Evolutionary conservation across 768 basidiomycete species (phyloP).

Genomic region (Lyophyllum semitale): DNA sequence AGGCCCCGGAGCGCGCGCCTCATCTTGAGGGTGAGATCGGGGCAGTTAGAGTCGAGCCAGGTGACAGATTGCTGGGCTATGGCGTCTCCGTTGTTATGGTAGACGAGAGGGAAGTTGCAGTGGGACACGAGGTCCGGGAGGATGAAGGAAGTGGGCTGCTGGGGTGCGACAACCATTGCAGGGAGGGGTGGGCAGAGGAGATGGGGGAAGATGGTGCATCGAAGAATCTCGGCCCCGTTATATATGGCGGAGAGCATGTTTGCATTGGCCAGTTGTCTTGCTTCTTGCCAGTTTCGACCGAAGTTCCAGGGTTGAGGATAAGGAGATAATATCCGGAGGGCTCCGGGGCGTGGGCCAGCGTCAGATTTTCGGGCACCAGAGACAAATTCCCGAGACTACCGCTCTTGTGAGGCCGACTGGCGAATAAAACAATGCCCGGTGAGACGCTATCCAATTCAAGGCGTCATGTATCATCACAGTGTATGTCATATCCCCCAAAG

Average conservation of each 20-base stretch:
- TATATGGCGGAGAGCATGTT: constrained; percentile 1
- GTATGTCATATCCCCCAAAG: not conserved
- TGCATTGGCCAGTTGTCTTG: not conserved
- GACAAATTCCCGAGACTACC: not conserved
- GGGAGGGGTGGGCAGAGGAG: not conserved
- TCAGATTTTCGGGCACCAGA: not conserved
- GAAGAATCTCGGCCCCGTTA: not conserved
- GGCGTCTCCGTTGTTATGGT: constrained; percentile 46
- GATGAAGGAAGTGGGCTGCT: constrained; percentile 33
- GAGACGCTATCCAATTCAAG: not conserved
- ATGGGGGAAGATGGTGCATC: not conserved
- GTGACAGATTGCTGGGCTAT: constrained; percentile 47
- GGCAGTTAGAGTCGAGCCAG: constrained; percentile 52
- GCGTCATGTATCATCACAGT: not conserved
- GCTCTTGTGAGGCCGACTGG: not conserved
- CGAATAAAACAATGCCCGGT: not conserved
- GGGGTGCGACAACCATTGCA: constrained; percentile 1
- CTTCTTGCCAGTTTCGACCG: not conserved
- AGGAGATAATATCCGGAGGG: constrained; percentile 11
- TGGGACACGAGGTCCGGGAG: constrained; percentile 58
- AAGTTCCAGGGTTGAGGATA: not conserved
- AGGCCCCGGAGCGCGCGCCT: constrained; percentile 54
- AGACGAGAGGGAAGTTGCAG: constrained; percentile 46
- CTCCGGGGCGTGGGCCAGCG: constrained; percentile 1
- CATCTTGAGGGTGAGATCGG: constrained; percentile 44